Base-by-base conservation (phyloP, 73 alveolate genomes). In the Paraurostyla sp. region DNA sequence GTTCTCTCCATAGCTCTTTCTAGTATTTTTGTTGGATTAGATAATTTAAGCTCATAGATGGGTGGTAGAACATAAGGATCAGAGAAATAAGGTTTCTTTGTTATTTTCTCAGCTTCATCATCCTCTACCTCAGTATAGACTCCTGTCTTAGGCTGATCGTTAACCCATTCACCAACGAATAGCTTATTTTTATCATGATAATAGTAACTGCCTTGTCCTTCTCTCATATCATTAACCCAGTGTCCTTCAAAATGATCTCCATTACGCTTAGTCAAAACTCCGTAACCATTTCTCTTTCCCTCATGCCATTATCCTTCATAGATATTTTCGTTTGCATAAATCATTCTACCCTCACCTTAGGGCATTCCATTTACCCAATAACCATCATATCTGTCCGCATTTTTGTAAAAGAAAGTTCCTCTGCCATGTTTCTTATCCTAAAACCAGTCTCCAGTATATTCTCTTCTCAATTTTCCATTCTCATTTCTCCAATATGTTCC, bases 331-430 rank as follows among this genome's bases (percentile, higher is more conserved):
- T 98, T 96, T 43, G 96, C 97, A 88, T 97, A 97, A 42, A 96
- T 90, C 97, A 97, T 96, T 43, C 99, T 88, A 0, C 99, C 99
- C 83, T 97, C 98, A 35, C 99, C 99, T 71, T 97, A 85, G 71
- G 96, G 93, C 73, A 76, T 27, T 30, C 95, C 93, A 41, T 90
- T 69, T 41, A 69, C 95, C 99, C 99, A 98, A 85, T 92, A 96
- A 22, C 99, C 99, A 96, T 98, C 99, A 92, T 98, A 98, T 60
- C 99, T 91, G 88, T 98, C 97, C 25, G 99, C 99, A 86, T 97
- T 95, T 57, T 92, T 91, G 75, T 92, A 97, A 83, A 97, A 95
- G 96, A 91, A 96, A 20, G 97, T 94, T 40, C 99, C 99, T 89
- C 96, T 94, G 4, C 99, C 99, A 71, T 98, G 96, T 89, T 93